Evolutionary conservation across 2,329 filamentous ascomycete species (phyloP), one percentile per base, ranked within the genome.

Genomic region (Alternaria burnsii): DNA sequence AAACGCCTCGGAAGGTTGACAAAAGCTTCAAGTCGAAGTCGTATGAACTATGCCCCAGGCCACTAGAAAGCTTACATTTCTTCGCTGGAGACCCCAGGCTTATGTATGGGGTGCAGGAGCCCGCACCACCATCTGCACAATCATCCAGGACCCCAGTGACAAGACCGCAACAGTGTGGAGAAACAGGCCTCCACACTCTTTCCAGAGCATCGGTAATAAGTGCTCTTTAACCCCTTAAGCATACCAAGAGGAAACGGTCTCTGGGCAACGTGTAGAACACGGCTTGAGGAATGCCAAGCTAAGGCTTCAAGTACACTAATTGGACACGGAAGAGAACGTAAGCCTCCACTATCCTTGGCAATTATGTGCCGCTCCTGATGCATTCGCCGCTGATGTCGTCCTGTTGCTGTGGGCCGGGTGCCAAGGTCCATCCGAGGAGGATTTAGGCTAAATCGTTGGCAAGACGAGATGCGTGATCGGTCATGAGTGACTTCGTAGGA

Each of bases 101-200:
- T 60, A 57, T 57, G 58, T 60, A 60, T 44, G 40, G 44, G 53
- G 51, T 34, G 51, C 51, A 36, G 52, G 54, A 47, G 51, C 32
- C 43, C 41, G 50, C 32, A 62, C 52, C 52, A 41, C 52, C 52
- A 36, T 18, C 16, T 50, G 46, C 30, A 43, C 46, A 59, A 66
- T 70, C 68, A 70, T 59, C 66, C 68, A 69, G 56, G 44, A 62
- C 41, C 62, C 68, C 59, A 55, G 64, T 51, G 56, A 50, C 40
- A 55, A 55, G 54, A 58, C 41, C 55, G 48, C 55, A 43, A 58
- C 59, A 53, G 30, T 51, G 55, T 57, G 59, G 64, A 48, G 52
- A 43, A 48, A 41, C 54, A 52, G 54, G 61, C 54, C n/a, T 47
- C 57, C 38, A 56, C 51, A 44, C 18, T 52, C 36, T 46, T 46